Base-by-base conservation (phyloP, 2,329 filamentous ascomycete species). In the Mariannaea elegans region DNA sequence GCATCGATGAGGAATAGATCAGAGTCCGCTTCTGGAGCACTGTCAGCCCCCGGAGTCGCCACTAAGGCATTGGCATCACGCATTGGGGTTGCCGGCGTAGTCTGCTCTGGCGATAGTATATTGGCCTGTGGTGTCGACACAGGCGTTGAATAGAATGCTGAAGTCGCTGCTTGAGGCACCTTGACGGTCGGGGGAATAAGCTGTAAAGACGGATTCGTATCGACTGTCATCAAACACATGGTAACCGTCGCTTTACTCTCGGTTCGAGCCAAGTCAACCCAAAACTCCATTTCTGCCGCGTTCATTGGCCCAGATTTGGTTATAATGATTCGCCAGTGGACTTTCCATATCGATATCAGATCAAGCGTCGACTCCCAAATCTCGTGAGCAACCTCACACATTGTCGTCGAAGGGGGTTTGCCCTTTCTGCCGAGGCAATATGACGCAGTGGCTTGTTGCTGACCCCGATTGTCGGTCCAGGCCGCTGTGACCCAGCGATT, bases 401-500 rank as follows among this genome's bases (percentile, higher is more conserved):
- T 85, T 2, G 78, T 71, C 13, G 80, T 83, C 7, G 83, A 78
- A 3, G 84, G 71, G 2, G 80, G 73, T 54, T 82, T 80, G 66
- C 84, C 80, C 75, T 87, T 83, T 61, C 88, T 80, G 14, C 87
- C 81, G 42, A 94, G 78, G 67, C 90, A 92, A 74, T 93, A 94
- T 0, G 90, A 90, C 1, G 88, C 85, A 14, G 85, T 91, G 65
- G 88, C 87, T 72, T 94, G 90, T 61, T 90, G 87, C 59, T 85
- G 87, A 2, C 92, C 92, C 23, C 85, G 85, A 65, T 88, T 92
- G 71, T 96, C 91, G 1, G 89, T 92, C 92, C 92, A 96, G 1
- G 90, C 90, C 6, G 87, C 90, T 12, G 89, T 90, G 34, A 95
- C 78, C 93, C 93, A 97, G 8, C 88, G 81, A 18, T 90, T 87